These are phyloP conservation scores for Rhytidhysteron rufulum DNA, from an alignment of 2,329 filamentous ascomycete genomes.

Conservation along the genomic window DNA sequence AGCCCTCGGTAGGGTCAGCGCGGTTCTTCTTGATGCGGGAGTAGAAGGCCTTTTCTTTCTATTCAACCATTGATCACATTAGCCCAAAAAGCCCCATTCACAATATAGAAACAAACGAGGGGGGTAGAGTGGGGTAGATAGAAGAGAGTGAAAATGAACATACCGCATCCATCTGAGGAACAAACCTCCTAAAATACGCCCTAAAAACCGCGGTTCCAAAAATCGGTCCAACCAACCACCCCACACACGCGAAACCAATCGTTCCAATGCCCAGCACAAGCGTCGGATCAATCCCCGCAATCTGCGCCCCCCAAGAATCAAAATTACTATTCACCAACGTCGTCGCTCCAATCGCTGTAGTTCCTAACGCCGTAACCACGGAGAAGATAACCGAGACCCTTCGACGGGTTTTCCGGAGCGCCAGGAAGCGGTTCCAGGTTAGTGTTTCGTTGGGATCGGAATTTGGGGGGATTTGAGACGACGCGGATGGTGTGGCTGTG, in stretches of 20 bases:
- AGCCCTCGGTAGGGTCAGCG: slow-evolving; percentile 84
- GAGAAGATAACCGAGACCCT: slow-evolving; percentile 79
- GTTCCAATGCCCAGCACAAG: slow-evolving; percentile 79
- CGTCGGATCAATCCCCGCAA: slow-evolving; percentile 83
- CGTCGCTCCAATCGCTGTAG: slow-evolving; percentile 61
- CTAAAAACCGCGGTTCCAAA: slow-evolving; percentile 79
- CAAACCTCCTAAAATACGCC: slow-evolving; percentile 66
- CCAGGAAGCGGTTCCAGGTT: slow-evolving; percentile 88
- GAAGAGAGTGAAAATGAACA: slow-evolving; percentile 31
- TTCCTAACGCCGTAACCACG: slow-evolving; percentile 59
- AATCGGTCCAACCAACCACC: slow-evolving; percentile 84
- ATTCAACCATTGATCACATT: slow-evolving; percentile 5
- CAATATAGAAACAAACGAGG: not conserved
- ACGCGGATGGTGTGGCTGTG: slow-evolving; percentile 13
- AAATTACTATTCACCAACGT: slow-evolving; percentile 67
- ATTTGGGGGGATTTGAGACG: slow-evolving; percentile 9
- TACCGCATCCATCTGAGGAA: slow-evolving; percentile 67
- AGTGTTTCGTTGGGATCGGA: slow-evolving; percentile 26
- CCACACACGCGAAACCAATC: slow-evolving; percentile 70
- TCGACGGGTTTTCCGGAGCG: slow-evolving; percentile 78
- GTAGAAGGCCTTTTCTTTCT: slow-evolving; percentile 95
- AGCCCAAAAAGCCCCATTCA: too few relatives aligned
- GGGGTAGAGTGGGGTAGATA: not conserved
- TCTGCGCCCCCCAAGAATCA: slow-evolving; percentile 61
- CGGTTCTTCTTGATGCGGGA: slow-evolving; percentile 85